These are phyloP conservation scores for Phaffia tasmanica DNA, from an alignment of 768 basidiomycete genomes.

Conservation along the genomic window DNA sequence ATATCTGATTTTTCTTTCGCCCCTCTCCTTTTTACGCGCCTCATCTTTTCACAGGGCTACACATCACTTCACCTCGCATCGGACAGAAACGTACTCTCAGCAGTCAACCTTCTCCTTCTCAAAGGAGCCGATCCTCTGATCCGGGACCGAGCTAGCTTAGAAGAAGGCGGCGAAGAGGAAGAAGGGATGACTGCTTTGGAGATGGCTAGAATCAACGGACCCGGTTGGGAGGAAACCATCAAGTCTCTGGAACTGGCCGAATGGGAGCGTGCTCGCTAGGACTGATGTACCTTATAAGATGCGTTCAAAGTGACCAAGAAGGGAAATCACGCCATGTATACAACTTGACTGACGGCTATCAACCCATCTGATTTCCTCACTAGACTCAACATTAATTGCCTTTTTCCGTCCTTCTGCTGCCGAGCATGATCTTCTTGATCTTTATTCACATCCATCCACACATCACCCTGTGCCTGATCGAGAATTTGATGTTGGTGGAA, in stretches of 20 bases:
- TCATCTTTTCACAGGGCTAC: neutral
- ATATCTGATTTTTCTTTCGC: neutral
- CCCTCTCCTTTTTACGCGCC: neutral
- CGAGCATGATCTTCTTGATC: no score
- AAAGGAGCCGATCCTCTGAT: neutral
- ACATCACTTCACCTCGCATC: constrained; percentile 5
- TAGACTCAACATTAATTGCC: no score
- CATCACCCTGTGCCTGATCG: no score
- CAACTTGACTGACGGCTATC: no score
- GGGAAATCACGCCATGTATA: no score
- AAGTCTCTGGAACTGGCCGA: neutral
- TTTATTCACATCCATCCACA: no score
- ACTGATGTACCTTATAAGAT: no score
- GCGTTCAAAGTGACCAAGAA: no score
- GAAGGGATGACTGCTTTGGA: constrained; percentile 11
- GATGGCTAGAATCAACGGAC: constrained; percentile 7
- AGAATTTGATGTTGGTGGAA: no score
- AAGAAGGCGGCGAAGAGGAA: neutral
- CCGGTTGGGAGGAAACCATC: neutral
- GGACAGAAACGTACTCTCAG: neutral
- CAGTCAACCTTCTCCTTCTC: neutral
- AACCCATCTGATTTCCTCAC: no score
- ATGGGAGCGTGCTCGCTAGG: no score
- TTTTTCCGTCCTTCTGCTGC: no score
- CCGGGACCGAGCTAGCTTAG: neutral